These are phyloP conservation scores for Rhizopogon sp. DNA, from an alignment of 768 basidiomycete genomes.

Conservation along the genomic window DNA sequence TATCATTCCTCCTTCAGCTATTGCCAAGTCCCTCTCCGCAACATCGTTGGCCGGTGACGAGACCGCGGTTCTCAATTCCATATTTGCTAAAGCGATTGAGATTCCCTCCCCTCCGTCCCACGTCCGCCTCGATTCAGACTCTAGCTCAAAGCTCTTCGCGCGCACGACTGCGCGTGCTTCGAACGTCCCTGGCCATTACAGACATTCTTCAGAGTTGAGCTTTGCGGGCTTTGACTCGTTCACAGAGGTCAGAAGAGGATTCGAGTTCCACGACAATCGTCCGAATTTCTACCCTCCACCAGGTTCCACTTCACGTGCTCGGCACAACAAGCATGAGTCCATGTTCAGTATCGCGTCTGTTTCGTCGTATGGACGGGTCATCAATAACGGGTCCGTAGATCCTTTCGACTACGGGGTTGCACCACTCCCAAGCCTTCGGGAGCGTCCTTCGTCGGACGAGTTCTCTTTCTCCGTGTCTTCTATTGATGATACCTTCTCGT, in stretches of 20 bases:
- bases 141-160: conserved; percentile 32
- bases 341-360: conserved; percentile 72
- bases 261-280: conserved; percentile 62
- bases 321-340: conserved; percentile 51
- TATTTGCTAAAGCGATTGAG: conserved; percentile 43
- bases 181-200: conserved; percentile 22
- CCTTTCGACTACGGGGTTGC: conserved; percentile 64
- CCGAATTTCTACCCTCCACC: conserved; percentile 63
- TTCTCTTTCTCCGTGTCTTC: conserved; percentile 50
- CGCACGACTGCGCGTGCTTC: conserved; percentile 18
- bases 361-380: conserved; percentile 70
- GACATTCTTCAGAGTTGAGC: conserved; percentile 48
- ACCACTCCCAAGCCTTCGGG: conserved; percentile 40
- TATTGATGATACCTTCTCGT: conserved; percentile 74
- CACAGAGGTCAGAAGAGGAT: conserved; percentile 73
- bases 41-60: conserved; percentile 43
- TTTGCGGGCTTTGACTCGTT: conserved; percentile 74
- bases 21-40: conserved; percentile 44
- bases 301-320: conserved; percentile 28
- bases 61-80: conserved; percentile 50
- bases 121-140: conserved; percentile 39
- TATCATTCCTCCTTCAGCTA: conserved; percentile 64
- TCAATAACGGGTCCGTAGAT: conserved; percentile 57
- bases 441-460: conserved; percentile 56
- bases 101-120: conserved; percentile 28